Evolutionary conservation across 1,284 basidiomycete genomes (phyloP).

Genomic region (Lentinus polychrous): DNA sequence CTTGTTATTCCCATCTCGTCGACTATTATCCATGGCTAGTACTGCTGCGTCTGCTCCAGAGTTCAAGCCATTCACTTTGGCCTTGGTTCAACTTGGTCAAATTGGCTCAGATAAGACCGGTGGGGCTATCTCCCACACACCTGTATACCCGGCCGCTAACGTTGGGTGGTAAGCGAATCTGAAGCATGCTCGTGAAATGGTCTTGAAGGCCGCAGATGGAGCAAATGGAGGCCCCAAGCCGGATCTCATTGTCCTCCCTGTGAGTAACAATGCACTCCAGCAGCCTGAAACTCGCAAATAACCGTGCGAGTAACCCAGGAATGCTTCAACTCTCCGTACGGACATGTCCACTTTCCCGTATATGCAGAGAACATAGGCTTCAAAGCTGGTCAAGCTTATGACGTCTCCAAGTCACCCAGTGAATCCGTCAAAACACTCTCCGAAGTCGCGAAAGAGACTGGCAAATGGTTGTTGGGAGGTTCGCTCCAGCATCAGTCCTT

Average conservation of each 20-base stretch:
- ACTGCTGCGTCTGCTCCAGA: conserved; percentile 25
- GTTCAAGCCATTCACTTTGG: conserved; percentile 75
- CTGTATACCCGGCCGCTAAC: not conserved
- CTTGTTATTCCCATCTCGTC: too few species aligned
- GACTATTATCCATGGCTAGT: conserved; percentile 18
- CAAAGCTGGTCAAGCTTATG: conserved; percentile 47
- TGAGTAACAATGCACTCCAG: conserved; percentile 28
- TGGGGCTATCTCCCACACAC: conserved; percentile 12
- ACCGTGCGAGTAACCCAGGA: conserved; percentile 46
- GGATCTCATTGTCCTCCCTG: conserved; percentile 85
- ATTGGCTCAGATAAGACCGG: conserved; percentile 59
- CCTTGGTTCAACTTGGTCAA: conserved; percentile 80
- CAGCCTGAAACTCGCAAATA: not conserved
- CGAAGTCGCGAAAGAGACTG: conserved; percentile 72
- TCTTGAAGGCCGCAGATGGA: conserved; percentile 59
- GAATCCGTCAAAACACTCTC: conserved; percentile 84
- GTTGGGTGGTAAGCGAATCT: conserved; percentile 45
- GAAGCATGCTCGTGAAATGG: conserved; percentile 73
- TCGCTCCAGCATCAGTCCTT: not conserved
- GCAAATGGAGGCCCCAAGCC: conserved; percentile 42
- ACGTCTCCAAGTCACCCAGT: conserved; percentile 53
- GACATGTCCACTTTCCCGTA: conserved; percentile 75
- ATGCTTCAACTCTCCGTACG: conserved; percentile 98
- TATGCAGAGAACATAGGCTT: conserved; percentile 80
- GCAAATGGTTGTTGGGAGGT: conserved; percentile 91